Base-by-base conservation (phyloP, 2,329 filamentous ascomycete genomes). In the Epichloe uncinata region DNA sequence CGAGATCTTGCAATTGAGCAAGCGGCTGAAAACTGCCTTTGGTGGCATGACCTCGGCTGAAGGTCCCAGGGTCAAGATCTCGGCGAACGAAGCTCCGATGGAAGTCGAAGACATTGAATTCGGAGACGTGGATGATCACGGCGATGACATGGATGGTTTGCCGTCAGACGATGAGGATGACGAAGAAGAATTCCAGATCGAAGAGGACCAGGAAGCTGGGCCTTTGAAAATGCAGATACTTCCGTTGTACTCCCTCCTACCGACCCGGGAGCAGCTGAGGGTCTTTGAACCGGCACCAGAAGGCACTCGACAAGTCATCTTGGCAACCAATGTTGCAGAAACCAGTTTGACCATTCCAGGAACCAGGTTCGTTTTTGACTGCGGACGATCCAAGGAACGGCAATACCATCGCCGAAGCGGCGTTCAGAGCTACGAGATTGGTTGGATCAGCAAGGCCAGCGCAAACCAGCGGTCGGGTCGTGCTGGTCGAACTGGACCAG, bases 361-460 rank as follows among this genome's bases (percentile, higher is more conserved):
- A 2, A 90, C 95, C 53, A 81, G 87, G 53, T 98, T 96, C 61
- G 93, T 98, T 8, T 96, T 98, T 54, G 91, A 97, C 65, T 90
- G 87, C 56, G 93, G 93, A 35, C 78, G 94, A 46, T 85, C 87
- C 36, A 98, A 98, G 66, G 90, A 96, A 65, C 84, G 91, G 54
- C 85, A 84, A 51, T 97, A 93, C 60, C 87, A 97, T 62, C 76
- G 80, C n/a, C 71, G 79, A 11, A 96, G 86, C 8, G 91, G 91
- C 3, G 91, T 98, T 0, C 93, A 98, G 64, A 95, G 85, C 61
- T 98, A 95, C 63, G 86, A 95, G 59, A 80, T 98, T 48, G 85
- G 85, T 40, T 98, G 91, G 88, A 94, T 97, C 63, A 96, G 90
- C 70, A 97, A 98, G 69, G 93, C 93, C 30, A 95, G 88, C 63